A percentile compares a stretch with the other conserved stretches of the same genome.
These are phyloP conservation scores for Fusarium stilboides DNA, from an alignment of 2,329 filamentous ascomycete genomes.

Conservation along the genomic window DNA sequence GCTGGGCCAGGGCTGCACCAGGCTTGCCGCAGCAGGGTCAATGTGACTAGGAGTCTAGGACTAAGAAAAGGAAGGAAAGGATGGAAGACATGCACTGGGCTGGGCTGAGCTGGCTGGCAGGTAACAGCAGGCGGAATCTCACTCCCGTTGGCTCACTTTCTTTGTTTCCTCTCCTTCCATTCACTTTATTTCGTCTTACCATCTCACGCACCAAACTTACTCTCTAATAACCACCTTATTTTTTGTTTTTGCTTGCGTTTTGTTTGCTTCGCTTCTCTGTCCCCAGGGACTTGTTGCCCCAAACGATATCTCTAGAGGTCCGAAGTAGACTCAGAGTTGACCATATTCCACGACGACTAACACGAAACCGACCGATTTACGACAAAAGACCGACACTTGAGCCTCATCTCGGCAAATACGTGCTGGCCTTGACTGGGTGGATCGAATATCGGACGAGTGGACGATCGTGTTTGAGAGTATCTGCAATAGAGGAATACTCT, in stretches of 20 bases:
- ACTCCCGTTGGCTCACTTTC: slow-evolving; percentile 25
- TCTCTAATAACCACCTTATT: slow-evolving; percentile 7
- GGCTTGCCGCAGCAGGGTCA: slow-evolving; percentile 39
- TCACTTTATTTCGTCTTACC: slow-evolving; percentile 17
- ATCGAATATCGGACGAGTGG: background rate
- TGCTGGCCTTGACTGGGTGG: background rate
- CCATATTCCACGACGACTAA: slow-evolving; percentile 3
- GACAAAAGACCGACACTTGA: slow-evolving; percentile 4
- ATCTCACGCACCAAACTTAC: background rate
- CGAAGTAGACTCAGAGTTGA: slow-evolving; percentile 3
- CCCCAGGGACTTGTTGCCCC: slow-evolving; percentile 29
- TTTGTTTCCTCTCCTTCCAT: slow-evolving; percentile 34
- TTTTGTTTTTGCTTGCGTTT: slow-evolving; percentile 9
- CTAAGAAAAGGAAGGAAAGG: slow-evolving; percentile 7
- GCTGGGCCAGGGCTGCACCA: slow-evolving; percentile 16
- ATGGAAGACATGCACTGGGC: too few species aligned
- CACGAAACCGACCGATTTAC: slow-evolving; percentile 18
- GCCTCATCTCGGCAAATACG: background rate
- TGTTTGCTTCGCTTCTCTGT: slow-evolving; percentile 14
- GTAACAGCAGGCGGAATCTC: background rate
- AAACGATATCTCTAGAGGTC: slow-evolving; percentile 7
- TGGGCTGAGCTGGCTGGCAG: too few species aligned
- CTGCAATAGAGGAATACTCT: background rate
- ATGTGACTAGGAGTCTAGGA: slow-evolving; percentile 31
- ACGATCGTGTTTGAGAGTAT: background rate